Evolutionary conservation across 805 yeast species (phyloP).

Genomic region (Starmerella bacillaris): DNA sequence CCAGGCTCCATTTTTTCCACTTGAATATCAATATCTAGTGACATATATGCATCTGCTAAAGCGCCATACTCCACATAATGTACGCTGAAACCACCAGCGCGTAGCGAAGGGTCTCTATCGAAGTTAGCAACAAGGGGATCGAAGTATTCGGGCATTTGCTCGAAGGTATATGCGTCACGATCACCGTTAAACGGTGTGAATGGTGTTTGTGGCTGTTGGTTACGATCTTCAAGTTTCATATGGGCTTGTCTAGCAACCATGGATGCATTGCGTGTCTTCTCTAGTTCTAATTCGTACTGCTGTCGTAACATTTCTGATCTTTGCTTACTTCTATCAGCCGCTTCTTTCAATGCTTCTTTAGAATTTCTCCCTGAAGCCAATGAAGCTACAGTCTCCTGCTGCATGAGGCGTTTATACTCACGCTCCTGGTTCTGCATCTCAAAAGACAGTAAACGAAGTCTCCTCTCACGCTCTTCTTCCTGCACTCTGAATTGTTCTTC

Average conservation of each 20-base stretch:
- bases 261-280: conserved; percentile 17
- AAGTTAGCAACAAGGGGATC: conserved; percentile 44
- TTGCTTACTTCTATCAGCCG: conserved; percentile 37
- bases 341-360: conserved; percentile 34
- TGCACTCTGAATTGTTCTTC: conserved; percentile 45
- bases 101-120: conserved; percentile 37
- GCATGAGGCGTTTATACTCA: conserved; percentile 28
- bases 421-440: conserved; percentile 42
- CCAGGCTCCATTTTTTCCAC: too few relatives aligned
- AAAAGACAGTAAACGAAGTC: conserved; percentile 35
- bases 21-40: conserved; percentile 65
- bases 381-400: conserved; percentile 38
- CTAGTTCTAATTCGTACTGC: conserved; percentile 31
- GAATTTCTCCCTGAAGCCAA: conserved; percentile 31
- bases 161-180: conserved; percentile 41
- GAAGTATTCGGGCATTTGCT: conserved; percentile 31
- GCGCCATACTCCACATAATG: conserved; percentile 55
- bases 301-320: conserved; percentile 48
- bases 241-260: conserved; percentile 14
- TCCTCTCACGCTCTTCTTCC: conserved; percentile 45
- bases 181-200: conserved; percentile 94
- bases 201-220: conserved; percentile 30
- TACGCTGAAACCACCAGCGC: conserved; percentile 74
- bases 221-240: conserved; percentile 11
- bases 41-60: conserved; percentile 75